Evolutionary conservation across 805 yeast species (phyloP), one percentile per base, ranked within the genome.

Genomic region (Zygosaccharomyces gambellarensis): DNA sequence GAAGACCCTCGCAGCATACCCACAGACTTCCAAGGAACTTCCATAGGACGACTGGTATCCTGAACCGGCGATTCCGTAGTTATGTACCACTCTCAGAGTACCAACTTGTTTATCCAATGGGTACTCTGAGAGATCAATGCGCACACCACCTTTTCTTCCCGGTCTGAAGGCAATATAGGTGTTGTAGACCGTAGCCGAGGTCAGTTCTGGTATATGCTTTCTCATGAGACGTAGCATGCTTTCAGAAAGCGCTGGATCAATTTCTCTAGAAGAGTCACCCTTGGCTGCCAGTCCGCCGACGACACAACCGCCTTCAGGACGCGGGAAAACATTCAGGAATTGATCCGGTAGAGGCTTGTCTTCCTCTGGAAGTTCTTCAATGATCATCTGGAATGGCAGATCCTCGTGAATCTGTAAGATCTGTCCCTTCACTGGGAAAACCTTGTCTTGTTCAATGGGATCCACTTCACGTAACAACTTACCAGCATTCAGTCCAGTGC

Each of bases 31-130:
- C n/a, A 60, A 56, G 29, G 86, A 80, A 62, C 81, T 73, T 1
- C 89, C 90, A 51, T 76, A 78, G 2, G 87, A 83, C 3, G 84
- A 75, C 69, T 87, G 95, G 65, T 79, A 85, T 0, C 94, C 94
- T 22, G 87, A 80, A 28, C 89, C 89, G 7, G 81, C 87, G 28
- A 87, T 85, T 2, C 89, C 88, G 62, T 83, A 83, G 58, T 78
- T 79, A 63, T 83, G 89, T 22, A 83, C 73, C 21, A 83, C 63
- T 10, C 60, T 59, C 3, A 57, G 47, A 36, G 50, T 53, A 1
- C 58, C 59, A 21, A 32, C 23, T 5, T 28, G 32, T 11, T 45
- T 41, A 4, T 50, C 48, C 8, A 57, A 29, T 5, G 52, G 54
- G 21, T 59, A 55, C 43, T 63, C 62, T 28, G 71, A 75, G 39